Percentiles rank a stretch among this genome's conserved stretches.
These are phyloP conservation scores for Papiliotrema flavescens DNA, from an alignment of 1,284 basidiomycete species.

Conservation along the genomic window DNA sequence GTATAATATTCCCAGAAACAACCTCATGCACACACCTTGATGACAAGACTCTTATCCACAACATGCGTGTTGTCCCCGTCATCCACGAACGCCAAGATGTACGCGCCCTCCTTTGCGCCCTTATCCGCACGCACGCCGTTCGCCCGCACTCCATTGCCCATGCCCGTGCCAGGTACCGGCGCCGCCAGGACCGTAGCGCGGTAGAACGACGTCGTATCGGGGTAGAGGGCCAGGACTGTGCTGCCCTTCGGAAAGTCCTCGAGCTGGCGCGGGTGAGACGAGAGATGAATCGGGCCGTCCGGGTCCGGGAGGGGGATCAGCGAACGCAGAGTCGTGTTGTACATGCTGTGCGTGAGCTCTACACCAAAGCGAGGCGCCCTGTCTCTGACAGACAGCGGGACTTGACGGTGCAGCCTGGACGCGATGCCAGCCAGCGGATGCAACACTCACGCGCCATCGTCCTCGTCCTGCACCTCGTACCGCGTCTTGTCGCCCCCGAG, in stretches of 20 bases:
- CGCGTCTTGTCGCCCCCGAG: conserved; percentile 46
- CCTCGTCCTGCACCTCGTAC: conserved; percentile 40
- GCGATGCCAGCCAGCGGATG: not conserved
- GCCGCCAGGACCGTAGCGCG: conserved; percentile 46
- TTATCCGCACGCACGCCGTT: conserved; percentile 16
- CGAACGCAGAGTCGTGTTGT: conserved; percentile 49
- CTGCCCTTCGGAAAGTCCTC: conserved; percentile 45
- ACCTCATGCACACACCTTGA: conserved; percentile 47
- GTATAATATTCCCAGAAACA: too few relatives aligned
- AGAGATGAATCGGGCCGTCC: conserved; percentile 28
- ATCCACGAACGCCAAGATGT: conserved; percentile 45
- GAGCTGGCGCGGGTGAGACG: conserved; percentile 46
- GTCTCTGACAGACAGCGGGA: too few relatives aligned
- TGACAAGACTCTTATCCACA: conserved; percentile 38
- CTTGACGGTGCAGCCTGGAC: too few relatives aligned
- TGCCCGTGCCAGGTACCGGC: conserved; percentile 31
- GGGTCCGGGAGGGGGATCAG: conserved; percentile 52
- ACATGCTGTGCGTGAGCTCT: conserved; percentile 11
- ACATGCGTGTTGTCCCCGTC: conserved; percentile 41
- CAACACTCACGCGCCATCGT: not conserved
- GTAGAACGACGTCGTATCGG: conserved; percentile 55
- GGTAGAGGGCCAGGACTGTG: conserved; percentile 52
- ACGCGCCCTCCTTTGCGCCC: conserved; percentile 31
- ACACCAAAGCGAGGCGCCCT: too few relatives aligned
- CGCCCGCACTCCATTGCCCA: conserved; percentile 23